These are phyloP conservation scores for Monosporozyma aerobia DNA, from an alignment of 805 yeast species.

Conservation along the genomic window DNA sequence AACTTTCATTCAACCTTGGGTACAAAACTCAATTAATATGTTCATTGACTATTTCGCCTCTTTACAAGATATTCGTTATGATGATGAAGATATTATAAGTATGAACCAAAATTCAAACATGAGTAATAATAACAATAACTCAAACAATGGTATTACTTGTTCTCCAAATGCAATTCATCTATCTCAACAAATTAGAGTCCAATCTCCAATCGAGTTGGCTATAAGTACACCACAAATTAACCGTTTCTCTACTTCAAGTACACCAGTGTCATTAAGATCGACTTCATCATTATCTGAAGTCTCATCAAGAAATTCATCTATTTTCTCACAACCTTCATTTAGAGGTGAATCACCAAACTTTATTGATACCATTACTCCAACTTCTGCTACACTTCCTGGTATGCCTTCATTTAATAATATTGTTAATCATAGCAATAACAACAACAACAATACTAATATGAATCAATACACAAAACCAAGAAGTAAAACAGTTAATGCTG, in stretches of 20 bases:
- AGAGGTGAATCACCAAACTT: constrained; percentile 6
- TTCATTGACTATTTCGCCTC: constrained; percentile 13
- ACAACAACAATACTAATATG: background rate
- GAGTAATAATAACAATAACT: background rate
- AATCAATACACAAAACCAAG: background rate
- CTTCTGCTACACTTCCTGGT: constrained; percentile 3
- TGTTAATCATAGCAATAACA: no score
- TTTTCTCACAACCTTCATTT: constrained; percentile 4
- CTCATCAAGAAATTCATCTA: constrained; percentile 8
- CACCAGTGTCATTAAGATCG: constrained; percentile 3
- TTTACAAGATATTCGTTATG: constrained; percentile 6
- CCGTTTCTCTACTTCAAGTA: background rate
- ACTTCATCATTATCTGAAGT: constrained; percentile 1
- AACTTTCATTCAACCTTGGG: constrained; percentile 7
- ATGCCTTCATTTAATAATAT: background rate
- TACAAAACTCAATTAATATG: constrained; percentile 7
- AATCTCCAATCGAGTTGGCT: constrained; percentile 1
- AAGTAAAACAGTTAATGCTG: constrained; percentile 1
- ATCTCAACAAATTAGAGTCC: background rate
- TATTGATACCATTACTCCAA: constrained; percentile 7
- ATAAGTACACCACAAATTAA: background rate
- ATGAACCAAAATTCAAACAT: background rate
- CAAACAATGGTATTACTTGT: background rate
- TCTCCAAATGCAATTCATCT: background rate
- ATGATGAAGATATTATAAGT: background rate